phyloP scores from a whole-genome alignment of 169 alveolate genomes.

The Plasmodium inui region DNA sequence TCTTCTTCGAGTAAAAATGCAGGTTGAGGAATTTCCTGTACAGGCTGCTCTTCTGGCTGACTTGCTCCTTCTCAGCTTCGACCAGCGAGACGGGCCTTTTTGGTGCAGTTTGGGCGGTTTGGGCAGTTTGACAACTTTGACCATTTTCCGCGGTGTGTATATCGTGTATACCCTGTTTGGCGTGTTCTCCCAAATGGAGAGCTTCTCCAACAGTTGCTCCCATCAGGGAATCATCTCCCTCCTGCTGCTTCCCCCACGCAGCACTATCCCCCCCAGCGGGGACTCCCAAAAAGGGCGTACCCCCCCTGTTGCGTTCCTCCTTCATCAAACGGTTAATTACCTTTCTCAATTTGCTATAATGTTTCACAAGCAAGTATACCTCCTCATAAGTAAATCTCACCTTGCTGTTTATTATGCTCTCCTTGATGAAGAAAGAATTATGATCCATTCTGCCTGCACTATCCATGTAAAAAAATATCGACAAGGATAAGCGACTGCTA shows the following conservation, averaged over 20 bases:
- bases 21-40: slow-evolving; percentile 26
- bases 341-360: slow-evolving; percentile 27
- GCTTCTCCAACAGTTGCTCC: not conserved
- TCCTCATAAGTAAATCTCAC: slow-evolving; percentile 70
- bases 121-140: no score
- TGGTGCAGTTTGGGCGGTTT: no score
- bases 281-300: not conserved
- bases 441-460: slow-evolving; percentile 69
- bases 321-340: slow-evolving; percentile 27
- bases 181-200: not conserved
- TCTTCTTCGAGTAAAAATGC: slow-evolving; percentile 23
- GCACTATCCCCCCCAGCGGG: not conserved
- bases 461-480: slow-evolving; percentile 70
- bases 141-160: not conserved
- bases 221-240: not conserved
- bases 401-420: slow-evolving; percentile 55
- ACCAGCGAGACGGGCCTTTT: not conserved
- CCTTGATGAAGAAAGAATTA: slow-evolving; percentile 52
- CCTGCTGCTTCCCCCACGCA: not conserved
- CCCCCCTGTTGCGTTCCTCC: not conserved
- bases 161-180: not conserved
- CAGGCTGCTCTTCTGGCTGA: slow-evolving; percentile 11
- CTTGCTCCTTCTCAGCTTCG: not conserved
- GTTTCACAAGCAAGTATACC: slow-evolving; percentile 19
- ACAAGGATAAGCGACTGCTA: slow-evolving; percentile 45